These are phyloP conservation scores for Anastatica hierochuntica DNA, from an alignment of 345 rosid species.

Conservation along the genomic window DNA sequence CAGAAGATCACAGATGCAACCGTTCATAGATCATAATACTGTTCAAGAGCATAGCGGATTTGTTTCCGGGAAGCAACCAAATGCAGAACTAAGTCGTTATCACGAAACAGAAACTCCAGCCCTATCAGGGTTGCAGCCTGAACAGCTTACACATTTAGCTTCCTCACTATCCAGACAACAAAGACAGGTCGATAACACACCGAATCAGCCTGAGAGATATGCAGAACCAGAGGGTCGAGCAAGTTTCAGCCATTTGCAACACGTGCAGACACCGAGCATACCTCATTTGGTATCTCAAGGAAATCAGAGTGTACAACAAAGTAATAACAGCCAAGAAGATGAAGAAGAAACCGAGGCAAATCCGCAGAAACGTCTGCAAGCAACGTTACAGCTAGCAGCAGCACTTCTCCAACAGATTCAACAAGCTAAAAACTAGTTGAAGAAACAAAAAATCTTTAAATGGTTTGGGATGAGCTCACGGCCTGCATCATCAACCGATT, in stretches of 20 bases:
- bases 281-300: slow-evolving; percentile 26
- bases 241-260: slow-evolving; percentile 45
- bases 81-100: too few species aligned
- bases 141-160: slow-evolving; percentile 62
- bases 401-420: slow-evolving; percentile 95
- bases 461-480: too few species aligned
- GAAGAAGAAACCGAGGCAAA: slow-evolving; percentile 63
- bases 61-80: slow-evolving; percentile 28
- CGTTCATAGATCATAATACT: slow-evolving; percentile 16
- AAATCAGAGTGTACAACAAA: slow-evolving; percentile 21
- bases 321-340: slow-evolving; percentile 34
- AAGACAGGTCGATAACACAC: too few species aligned
- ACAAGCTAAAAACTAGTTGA: slow-evolving; percentile 58
- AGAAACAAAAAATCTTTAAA: too few species aligned
- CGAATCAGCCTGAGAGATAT: slow-evolving; percentile 36
- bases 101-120: slow-evolving; percentile 37
- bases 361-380: slow-evolving; percentile 87
- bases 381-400: slow-evolving; percentile 87
- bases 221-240: too few species aligned
- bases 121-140: too few species aligned
- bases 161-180: too few species aligned
- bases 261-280: slow-evolving; percentile 24
- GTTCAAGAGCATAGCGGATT: slow-evolving; percentile 27
- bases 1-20: too few species aligned
- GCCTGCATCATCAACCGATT: too few species aligned